Percentiles rank a stretch among this genome's conserved stretches.
These are phyloP conservation scores for Ogataea neopini DNA, from an alignment of 805 yeast species.

Conservation along the genomic window DNA sequence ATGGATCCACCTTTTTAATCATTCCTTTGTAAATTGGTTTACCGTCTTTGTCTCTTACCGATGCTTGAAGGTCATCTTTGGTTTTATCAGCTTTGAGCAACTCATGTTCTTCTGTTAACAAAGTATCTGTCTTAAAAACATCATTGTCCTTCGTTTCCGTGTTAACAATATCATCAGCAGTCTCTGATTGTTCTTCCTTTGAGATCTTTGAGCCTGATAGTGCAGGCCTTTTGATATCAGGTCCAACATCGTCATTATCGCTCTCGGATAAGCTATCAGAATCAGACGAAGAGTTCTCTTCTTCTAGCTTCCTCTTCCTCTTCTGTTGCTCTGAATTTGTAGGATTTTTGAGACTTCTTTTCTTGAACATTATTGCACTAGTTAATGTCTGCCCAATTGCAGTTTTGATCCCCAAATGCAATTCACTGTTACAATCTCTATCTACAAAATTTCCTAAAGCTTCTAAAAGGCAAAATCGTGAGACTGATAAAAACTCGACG, in stretches of 20 bases:
- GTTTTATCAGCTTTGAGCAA: conserved; percentile 1
- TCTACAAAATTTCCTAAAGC: conserved; percentile 19
- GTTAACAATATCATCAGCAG: background rate
- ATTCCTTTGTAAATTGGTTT: conserved; percentile 34
- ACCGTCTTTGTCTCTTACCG: conserved; percentile 18
- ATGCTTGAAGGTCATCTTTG: background rate
- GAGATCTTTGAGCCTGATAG: background rate
- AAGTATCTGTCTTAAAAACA: conserved; percentile 26
- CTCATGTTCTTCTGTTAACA: conserved; percentile 26
- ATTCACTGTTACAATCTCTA: background rate
- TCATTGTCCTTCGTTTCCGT: background rate
- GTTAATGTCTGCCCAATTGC: background rate
- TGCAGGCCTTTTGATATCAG: background rate
- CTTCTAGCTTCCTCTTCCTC: conserved; percentile 9
- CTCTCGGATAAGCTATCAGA: conserved; percentile 6
- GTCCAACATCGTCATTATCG: background rate
- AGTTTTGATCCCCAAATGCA: background rate
- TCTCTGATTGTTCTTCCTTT: background rate
- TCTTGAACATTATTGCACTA: conserved; percentile 40
- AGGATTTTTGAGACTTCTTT: conserved; percentile 30
- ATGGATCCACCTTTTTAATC: conserved; percentile 13
- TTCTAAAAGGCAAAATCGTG: background rate
- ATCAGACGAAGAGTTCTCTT: background rate
- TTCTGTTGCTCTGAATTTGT: conserved; percentile 12
- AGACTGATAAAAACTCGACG: background rate